Conservation (phyloP, 2,329 filamentous ascomycete species). For the Epichloe coenophiala region DNA sequence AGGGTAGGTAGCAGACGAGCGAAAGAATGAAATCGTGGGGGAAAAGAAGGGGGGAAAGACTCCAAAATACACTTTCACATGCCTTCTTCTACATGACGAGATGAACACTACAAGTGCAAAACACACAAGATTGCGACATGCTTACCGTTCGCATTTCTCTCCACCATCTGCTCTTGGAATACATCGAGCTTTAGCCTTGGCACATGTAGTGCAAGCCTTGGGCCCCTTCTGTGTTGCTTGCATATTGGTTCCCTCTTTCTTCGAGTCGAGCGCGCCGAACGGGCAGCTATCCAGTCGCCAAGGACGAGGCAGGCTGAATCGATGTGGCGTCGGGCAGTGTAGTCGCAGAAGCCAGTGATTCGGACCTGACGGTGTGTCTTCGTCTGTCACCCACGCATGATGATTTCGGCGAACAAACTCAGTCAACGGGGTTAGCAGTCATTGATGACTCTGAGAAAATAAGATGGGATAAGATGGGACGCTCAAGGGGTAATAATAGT, state of each 20-base stretch:
- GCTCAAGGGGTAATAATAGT: neutral
- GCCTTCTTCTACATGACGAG: neutral
- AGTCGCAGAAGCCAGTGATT: neutral
- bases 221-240: constrained; percentile 27
- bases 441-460: neutral
- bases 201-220: constrained; percentile 36
- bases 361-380: neutral
- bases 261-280: neutral
- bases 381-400: neutral
- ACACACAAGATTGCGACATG: neutral
- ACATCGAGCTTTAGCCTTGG: constrained; percentile 37
- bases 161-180: constrained; percentile 26
- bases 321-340: neutral
- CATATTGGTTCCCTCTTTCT: constrained; percentile 7
- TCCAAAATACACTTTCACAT: neutral
- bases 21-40: neutral
- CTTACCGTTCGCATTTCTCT: constrained; percentile 35
- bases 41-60: neutral
- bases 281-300: neutral
- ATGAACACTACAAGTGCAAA: neutral
- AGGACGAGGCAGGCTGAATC: neutral
- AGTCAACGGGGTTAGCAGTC: neutral
- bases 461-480: neutral
- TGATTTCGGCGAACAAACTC: neutral
- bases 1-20: neutral